These are phyloP conservation scores for Oemleria cerasiformis DNA, from an alignment of 306 rosid genomes.

Conservation along the genomic window DNA sequence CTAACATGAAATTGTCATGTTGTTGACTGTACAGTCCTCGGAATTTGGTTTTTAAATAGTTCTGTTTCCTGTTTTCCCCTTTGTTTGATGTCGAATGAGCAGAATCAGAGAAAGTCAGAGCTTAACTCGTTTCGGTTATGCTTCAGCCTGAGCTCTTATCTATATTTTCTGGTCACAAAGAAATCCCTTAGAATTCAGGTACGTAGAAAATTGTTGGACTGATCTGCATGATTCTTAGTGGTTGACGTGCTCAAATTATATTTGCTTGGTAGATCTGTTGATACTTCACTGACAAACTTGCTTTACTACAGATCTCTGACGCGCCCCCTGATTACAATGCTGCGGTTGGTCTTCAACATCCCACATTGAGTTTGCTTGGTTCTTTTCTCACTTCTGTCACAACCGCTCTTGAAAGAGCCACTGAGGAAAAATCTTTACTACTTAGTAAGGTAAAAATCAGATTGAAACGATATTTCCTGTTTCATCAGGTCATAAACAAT, in stretches of 20 bases:
- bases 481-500: background rate
- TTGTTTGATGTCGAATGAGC: constrained; percentile 27
- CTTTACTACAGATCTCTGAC: constrained; percentile 51
- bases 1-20: background rate
- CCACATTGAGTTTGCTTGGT: constrained; percentile 64
- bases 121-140: constrained; percentile 62
- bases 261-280: background rate
- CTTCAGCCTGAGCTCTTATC: constrained; percentile 83
- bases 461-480: constrained; percentile 7
- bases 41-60: background rate
- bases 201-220: constrained; percentile 22
- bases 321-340: constrained; percentile 44
- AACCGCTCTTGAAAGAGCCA: constrained; percentile 77
- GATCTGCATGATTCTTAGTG: background rate
- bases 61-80: background rate
- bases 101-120: constrained; percentile 77
- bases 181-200: constrained; percentile 88
- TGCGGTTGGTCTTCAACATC: constrained; percentile 60
- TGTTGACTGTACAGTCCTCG: background rate
- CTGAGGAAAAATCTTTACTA: constrained; percentile 75
- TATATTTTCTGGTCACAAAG: constrained; percentile 81
- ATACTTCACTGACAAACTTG: constrained; percentile 19
- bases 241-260: background rate
- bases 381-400: constrained; percentile 65
- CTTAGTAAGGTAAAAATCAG: constrained; percentile 61